These are phyloP conservation scores for Heliamphora pulchella DNA, from an alignment of 179 eudicot genomes.

Conservation along the genomic window DNA sequence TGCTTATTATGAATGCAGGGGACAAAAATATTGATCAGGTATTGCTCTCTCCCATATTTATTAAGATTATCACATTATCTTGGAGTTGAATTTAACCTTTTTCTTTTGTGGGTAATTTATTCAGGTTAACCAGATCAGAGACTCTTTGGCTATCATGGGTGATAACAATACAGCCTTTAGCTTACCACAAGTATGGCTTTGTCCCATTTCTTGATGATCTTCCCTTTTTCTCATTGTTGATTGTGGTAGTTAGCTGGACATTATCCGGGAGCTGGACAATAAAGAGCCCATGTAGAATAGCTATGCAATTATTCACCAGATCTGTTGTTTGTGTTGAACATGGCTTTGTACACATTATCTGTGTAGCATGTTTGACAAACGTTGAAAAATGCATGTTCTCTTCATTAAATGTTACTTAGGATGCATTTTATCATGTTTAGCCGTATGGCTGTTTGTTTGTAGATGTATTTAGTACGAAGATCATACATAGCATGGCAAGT, in stretches of 20 bases:
- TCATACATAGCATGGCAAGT: not conserved
- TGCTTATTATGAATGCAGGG: constrained; percentile 42
- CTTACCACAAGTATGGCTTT: constrained; percentile 75
- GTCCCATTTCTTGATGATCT: constrained; percentile 2
- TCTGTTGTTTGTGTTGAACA: not conserved
- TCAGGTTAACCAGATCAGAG: constrained; percentile 93
- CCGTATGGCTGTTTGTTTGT: not conserved
- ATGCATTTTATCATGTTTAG: not conserved
- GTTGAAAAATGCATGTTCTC: not conserved
- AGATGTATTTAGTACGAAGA: not conserved
- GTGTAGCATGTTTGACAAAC: not conserved
- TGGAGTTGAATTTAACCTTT: not conserved
- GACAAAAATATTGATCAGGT: constrained; percentile 94
- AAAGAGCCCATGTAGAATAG: not conserved
- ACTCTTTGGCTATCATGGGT: constrained; percentile 91
- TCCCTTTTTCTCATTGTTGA: not conserved
- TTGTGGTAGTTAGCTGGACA: not conserved
- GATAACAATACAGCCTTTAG: constrained; percentile 95
- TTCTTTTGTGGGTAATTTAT: constrained; percentile 2
- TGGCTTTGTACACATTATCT: not conserved
- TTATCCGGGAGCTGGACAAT: not conserved
- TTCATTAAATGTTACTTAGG: not conserved
- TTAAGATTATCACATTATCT: not conserved
- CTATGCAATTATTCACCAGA: too few species aligned
- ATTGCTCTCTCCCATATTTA: constrained; percentile 9